Percentiles rank a stretch among this genome's conserved stretches.
Conservation (phyloP, 495 filamentous ascomycete genomes). For the Neurospora sp. region DNA sequence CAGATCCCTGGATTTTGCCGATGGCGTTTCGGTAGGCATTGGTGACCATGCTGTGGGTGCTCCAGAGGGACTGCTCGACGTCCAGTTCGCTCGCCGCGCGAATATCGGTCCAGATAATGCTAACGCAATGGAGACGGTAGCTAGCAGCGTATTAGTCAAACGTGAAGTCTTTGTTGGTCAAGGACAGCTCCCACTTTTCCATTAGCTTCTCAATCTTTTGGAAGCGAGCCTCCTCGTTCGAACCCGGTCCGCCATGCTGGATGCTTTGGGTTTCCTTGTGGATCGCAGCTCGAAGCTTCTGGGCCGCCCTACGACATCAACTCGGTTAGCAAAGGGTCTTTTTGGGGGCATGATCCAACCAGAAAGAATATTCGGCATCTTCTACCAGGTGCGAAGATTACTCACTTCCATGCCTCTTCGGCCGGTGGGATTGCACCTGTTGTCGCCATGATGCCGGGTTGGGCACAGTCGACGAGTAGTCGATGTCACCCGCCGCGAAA, state of each 20-base stretch:
- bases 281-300: constrained; percentile 14
- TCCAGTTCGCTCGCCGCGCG: constrained; percentile 51
- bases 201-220: constrained; percentile 48
- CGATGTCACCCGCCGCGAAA: background rate
- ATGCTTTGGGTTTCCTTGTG: constrained; percentile 32
- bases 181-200: constrained; percentile 40
- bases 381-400: background rate
- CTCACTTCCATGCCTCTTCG: constrained; percentile 20
- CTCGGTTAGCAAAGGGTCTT: constrained; percentile 3
- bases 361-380: background rate
- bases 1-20: constrained; percentile 31
- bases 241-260: constrained; percentile 29
- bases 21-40: constrained; percentile 58
- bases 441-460: background rate
- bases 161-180: constrained; percentile 3
- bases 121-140: constrained; percentile 59
- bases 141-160: constrained; percentile 34
- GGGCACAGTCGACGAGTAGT: background rate
- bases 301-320: constrained; percentile 10
- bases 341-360: background rate
- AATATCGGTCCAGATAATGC: constrained; percentile 63
- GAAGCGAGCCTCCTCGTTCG: constrained; percentile 36
- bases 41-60: constrained; percentile 67
- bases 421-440: constrained; percentile 3
- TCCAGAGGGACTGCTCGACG: constrained; percentile 68